These are phyloP conservation scores for Xylaria sp. DNA, from an alignment of 2,329 filamentous ascomycete species.

Conservation along the genomic window DNA sequence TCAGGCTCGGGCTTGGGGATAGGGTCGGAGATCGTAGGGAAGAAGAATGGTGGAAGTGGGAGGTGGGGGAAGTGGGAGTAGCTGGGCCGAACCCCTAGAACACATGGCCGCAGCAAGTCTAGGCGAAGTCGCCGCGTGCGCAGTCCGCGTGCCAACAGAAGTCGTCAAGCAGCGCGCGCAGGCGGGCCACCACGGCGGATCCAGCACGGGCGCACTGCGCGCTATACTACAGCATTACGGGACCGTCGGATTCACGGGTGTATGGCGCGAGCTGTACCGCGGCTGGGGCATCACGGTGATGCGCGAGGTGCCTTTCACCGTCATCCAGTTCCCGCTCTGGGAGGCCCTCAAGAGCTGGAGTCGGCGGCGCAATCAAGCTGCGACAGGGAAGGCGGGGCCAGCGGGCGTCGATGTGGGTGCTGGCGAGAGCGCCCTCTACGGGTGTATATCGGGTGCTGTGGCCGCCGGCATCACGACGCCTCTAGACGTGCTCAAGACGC, in stretches of 20 bases:
- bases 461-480: slow-evolving; percentile 91
- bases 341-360: slow-evolving; percentile 84
- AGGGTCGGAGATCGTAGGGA: too few species aligned
- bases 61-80: slow-evolving; percentile 35
- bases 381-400: slow-evolving; percentile 22
- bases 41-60: too few species aligned
- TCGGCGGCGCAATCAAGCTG: slow-evolving; percentile 49
- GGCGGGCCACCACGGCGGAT: slow-evolving; percentile 78
- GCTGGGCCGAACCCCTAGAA: slow-evolving; percentile 46
- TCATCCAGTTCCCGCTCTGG: slow-evolving; percentile 97
- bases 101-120: slow-evolving; percentile 87
- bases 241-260: slow-evolving; percentile 55
- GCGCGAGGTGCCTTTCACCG: slow-evolving; percentile 95
- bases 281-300: slow-evolving; percentile 93
- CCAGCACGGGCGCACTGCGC: slow-evolving; percentile 68
- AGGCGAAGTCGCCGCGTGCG: slow-evolving; percentile 91
- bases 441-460: slow-evolving; percentile 80
- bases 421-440: slow-evolving; percentile 82
- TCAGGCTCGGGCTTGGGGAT: too few species aligned
- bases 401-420: slow-evolving; percentile 62
- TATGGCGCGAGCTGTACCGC: slow-evolving; percentile 86
- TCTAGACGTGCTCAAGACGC: slow-evolving; percentile 93
- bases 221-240: slow-evolving; percentile 67
- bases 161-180: slow-evolving; percentile 97
- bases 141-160: slow-evolving; percentile 91